Evolutionary conservation across 2,329 filamentous ascomycete species (phyloP), one percentile per base, ranked within the genome.

Genomic region (Fusarium nodosum): DNA sequence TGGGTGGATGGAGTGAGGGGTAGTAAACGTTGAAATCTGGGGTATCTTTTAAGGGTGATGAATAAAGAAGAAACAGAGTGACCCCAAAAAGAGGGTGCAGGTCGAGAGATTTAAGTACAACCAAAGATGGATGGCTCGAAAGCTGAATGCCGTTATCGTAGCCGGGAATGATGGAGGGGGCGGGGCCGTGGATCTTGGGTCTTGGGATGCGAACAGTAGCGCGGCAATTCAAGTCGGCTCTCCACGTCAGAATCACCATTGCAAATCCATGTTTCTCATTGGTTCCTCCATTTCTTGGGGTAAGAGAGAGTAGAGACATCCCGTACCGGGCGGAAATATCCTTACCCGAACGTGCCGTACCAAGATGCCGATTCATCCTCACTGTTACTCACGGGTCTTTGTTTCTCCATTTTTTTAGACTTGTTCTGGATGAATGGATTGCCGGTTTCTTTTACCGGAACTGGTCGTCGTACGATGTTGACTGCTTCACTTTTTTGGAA

Each of bases 171-270:
- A 26, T 65, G 62, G 65, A 68, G 66, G 66, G 60, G 66, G 65
- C 65, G 65, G 65, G 65, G 65, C 65, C 65, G 65, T 68, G 46
- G 46, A 69, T 58, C 64, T 45, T 38, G 2, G 11, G 18, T 36
- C 36, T 20, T 38, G n/a, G 10, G 24, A 26, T 30, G 22, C 34
- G 33, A 66, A 56, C 48, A 16, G 62, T 68, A 65, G 65, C 65
- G 65, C 65, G 65, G 65, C 65, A 68, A 68, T 68, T 68, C 54
- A 42, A 56, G 15, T 69, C 65, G 65, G 65, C 65, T 68, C 66
- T 50, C 60, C 66, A 66, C 65, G 65, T 31, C 33, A 61, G 55
- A 45, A 45, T 66, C 48, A 55, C 26, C 22, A 68, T 68, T 64
- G 65, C 54, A 61, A 68, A 69, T 60, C 18, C 26, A 9, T 10